These are phyloP conservation scores for Pythium grandisporangium DNA, from an alignment of 352 stramenopile genomes.

Conservation along the genomic window DNA sequence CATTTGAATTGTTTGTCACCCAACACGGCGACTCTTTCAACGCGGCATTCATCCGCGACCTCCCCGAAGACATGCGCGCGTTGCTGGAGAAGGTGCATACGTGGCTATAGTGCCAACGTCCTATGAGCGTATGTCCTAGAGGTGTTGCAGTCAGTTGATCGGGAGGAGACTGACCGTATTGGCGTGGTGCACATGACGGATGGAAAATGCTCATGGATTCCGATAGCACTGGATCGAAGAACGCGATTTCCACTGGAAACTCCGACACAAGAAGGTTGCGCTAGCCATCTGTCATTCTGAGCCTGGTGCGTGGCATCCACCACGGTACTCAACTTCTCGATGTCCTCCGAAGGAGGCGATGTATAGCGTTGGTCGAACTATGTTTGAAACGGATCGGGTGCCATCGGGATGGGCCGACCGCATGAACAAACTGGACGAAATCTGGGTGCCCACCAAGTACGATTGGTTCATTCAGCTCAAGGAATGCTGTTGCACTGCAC, in stretches of 20 bases:
- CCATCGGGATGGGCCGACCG: constrained; percentile 80
- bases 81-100: constrained; percentile 34
- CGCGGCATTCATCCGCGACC: constrained; percentile 50
- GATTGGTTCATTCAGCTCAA: neutral
- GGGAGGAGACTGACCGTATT: too few species aligned
- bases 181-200: too few species aligned
- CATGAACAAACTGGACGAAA: constrained; percentile 90
- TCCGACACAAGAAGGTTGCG: constrained; percentile 25
- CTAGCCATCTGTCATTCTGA: constrained; percentile 90
- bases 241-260: constrained; percentile 48
- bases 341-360: constrained; percentile 39
- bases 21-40: constrained; percentile 64
- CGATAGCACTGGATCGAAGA: constrained; percentile 65
- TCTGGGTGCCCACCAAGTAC: constrained; percentile 86
- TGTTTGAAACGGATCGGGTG: constrained; percentile 94
- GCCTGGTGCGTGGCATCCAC: constrained; percentile 86
- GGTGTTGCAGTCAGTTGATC: too few species aligned
- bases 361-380: constrained; percentile 85
- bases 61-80: constrained; percentile 33
- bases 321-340: constrained; percentile 52
- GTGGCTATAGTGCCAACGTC: neutral
- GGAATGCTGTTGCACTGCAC: neutral
- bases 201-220: neutral
- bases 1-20: constrained; percentile 56
- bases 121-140: neutral